These are phyloP conservation scores for Phytopythium delawarense DNA, from an alignment of 352 stramenopile genomes.

Conservation along the genomic window DNA sequence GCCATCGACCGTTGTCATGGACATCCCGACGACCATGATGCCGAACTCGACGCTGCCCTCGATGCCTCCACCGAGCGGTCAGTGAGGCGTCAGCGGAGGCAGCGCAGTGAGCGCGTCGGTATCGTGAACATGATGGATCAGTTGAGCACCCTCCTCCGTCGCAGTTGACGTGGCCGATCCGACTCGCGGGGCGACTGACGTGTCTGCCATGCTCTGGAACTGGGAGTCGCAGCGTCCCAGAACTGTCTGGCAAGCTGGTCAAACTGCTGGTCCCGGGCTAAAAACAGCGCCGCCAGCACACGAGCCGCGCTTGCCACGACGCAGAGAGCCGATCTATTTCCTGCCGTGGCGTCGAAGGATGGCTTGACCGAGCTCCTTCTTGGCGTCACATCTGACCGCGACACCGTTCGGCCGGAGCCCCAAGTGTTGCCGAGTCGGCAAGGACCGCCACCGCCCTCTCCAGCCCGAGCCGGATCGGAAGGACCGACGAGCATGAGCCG, in stretches of 20 bases:
- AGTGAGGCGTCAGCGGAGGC: neutral
- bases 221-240: neutral
- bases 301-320: neutral
- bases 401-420: neutral
- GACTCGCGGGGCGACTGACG: neutral
- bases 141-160: neutral
- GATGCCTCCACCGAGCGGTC: neutral
- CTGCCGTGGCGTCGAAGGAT: neutral
- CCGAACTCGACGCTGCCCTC: neutral
- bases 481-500: conserved; percentile 1
- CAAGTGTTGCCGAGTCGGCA: neutral
- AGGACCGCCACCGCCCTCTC: neutral
- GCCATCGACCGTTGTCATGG: neutral
- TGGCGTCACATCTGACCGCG: neutral
- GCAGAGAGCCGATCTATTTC: neutral
- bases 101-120: neutral
- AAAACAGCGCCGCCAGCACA: neutral
- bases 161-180: neutral
- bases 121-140: neutral
- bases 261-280: neutral
- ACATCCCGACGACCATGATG: neutral
- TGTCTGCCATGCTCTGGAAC: neutral
- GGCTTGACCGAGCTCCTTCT: neutral
- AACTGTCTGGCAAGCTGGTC: neutral
- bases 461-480: neutral